A percentile compares a stretch with the other conserved stretches of the same genome.
These are phyloP conservation scores for Citrullus amarus DNA, from an alignment of 306 rosid genomes.

Conservation along the genomic window DNA sequence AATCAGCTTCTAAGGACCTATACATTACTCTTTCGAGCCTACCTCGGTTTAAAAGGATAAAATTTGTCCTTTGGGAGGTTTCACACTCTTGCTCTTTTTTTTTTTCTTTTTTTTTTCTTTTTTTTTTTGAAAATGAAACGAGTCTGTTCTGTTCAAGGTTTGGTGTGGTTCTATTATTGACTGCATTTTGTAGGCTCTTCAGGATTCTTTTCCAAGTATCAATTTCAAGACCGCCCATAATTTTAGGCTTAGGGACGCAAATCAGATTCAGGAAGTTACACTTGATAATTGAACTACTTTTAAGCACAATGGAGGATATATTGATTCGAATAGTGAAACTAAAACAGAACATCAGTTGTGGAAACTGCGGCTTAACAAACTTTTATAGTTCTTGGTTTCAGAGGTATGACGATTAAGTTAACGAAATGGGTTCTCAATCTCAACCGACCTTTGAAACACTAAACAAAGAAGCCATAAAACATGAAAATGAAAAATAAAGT, in stretches of 20 bases:
- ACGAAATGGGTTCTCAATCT: neutral
- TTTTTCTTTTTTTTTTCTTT: too few species aligned
- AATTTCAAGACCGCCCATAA: neutral
- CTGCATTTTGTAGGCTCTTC: neutral
- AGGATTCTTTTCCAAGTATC: neutral
- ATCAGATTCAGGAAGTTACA: neutral
- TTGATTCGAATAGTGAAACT: neutral
- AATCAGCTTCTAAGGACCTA: too few species aligned
- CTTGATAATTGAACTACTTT: neutral
- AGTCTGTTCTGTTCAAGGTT: too few species aligned
- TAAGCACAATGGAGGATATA: neutral
- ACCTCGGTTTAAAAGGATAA: too few species aligned
- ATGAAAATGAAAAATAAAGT: neutral
- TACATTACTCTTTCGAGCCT: too few species aligned
- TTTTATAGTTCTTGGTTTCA: neutral
- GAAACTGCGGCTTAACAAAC: neutral
- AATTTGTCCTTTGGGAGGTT: too few species aligned
- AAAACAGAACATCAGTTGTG: neutral
- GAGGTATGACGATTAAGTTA: neutral
- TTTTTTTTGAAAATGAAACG: too few species aligned
- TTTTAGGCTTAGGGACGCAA: neutral
- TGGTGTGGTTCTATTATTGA: neutral
- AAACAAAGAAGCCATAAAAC: neutral
- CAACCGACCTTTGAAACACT: neutral
- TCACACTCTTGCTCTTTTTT: too few species aligned